Conservation (phyloP, 1,284 basidiomycete genomes). For the Agroathelia rolfsii region DNA sequence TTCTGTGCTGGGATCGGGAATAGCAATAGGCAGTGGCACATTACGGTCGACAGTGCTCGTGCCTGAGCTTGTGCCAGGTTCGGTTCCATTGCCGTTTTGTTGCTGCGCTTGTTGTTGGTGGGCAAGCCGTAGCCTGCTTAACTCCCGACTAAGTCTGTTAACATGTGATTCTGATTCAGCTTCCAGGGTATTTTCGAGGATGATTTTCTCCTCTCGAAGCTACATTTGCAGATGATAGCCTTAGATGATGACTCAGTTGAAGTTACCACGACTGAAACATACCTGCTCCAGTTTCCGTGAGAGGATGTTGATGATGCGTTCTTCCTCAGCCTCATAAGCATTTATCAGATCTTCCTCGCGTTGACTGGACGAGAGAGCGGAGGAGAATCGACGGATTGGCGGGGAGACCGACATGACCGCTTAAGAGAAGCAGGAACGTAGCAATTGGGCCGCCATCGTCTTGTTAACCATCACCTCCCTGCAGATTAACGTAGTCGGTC, state of each 20-base stretch:
- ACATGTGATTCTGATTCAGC: conserved; percentile 75
- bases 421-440: too few relatives aligned
- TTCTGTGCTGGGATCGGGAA: conserved; percentile 46
- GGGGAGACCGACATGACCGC: conserved; percentile 56
- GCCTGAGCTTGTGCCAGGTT: conserved; percentile 27
- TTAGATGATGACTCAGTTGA: too few relatives aligned
- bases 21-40: conserved; percentile 25
- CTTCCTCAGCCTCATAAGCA: conserved; percentile 80
- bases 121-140: conserved; percentile 50
- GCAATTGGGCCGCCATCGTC: too few relatives aligned
- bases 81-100: conserved; percentile 22
- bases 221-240: too few relatives aligned
- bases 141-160: conserved; percentile 59
- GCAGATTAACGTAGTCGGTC: too few relatives aligned
- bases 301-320: conserved; percentile 71
- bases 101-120: conserved; percentile 29
- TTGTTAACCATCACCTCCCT: too few relatives aligned
- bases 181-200: conserved; percentile 70
- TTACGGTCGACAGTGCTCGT: conserved; percentile 20
- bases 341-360: conserved; percentile 69
- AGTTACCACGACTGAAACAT: too few relatives aligned
- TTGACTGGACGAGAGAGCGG: conserved; percentile 40
- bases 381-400: conserved; percentile 46
- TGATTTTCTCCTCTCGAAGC: conserved; percentile 74
- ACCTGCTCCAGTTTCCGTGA: conserved; percentile 75